Evolutionary conservation across 2,329 filamentous ascomycete genomes (phyloP).

Genomic region (Lasiodiplodia hormozganensis): DNA sequence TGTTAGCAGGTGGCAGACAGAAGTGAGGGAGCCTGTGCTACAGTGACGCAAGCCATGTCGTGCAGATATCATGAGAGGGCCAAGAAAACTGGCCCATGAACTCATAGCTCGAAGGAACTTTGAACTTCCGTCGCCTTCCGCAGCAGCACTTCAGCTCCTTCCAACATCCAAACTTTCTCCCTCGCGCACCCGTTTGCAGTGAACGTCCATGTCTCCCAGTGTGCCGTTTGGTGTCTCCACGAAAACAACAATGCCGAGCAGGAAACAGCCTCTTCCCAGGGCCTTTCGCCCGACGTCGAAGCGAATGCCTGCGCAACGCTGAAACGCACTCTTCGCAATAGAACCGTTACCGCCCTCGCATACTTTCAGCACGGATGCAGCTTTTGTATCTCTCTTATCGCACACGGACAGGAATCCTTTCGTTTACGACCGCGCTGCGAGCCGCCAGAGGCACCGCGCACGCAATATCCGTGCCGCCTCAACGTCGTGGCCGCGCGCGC

Average conservation of each 20-base stretch:
- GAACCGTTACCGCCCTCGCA: not conserved
- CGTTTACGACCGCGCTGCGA: not conserved
- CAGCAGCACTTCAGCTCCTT: not conserved
- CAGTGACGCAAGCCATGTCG: constrained; percentile 11
- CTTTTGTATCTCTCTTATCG: not conserved
- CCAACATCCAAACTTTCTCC: not conserved
- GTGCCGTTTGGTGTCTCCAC: not conserved
- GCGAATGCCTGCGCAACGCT: not conserved
- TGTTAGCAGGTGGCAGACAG: not conserved
- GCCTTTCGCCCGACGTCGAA: not conserved
- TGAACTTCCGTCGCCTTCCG: constrained; percentile 4
- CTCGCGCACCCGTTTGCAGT: not conserved
- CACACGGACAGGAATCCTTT: not conserved
- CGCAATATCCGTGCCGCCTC: not conserved
- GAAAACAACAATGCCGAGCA: not conserved
- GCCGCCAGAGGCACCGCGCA: not conserved
- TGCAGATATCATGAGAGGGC: not conserved
- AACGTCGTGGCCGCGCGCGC: not conserved
- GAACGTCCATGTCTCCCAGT: not conserved
- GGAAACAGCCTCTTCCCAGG: not conserved
- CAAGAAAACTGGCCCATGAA: not conserved
- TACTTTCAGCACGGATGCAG: constrained; percentile 10
- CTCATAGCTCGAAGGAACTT: not conserved
- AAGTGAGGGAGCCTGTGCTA: not conserved
- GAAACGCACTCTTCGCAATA: not conserved